Conservation (phyloP, 305 asterid species). For the Lippia alba region DNA sequence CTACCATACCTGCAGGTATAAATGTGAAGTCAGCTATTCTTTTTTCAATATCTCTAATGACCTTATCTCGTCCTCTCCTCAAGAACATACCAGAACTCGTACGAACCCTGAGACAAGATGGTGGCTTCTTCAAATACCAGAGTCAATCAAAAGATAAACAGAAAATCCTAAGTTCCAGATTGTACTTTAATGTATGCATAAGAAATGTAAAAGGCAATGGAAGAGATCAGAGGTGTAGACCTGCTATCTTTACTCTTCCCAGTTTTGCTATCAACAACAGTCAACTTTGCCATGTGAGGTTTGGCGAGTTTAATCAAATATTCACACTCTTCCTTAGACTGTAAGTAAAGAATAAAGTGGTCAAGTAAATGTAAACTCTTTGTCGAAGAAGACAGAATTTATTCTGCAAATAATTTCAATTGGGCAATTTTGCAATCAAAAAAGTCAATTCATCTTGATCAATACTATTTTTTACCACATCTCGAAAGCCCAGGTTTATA, state of each 20-base stretch:
- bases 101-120: conserved; percentile 55
- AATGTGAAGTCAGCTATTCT: conserved; percentile 70
- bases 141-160: background rate
- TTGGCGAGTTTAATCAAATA: conserved; percentile 57
- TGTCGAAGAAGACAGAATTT: conserved; percentile 9
- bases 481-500: background rate
- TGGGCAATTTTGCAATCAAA: background rate
- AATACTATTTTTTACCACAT: conserved; percentile 37
- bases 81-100: conserved; percentile 71
- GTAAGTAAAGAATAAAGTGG: conserved; percentile 26
- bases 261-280: conserved; percentile 64
- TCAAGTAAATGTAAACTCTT: background rate
- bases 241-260: conserved; percentile 70
- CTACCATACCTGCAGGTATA: conserved; percentile 64
- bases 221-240: conserved; percentile 36
- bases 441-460: background rate
- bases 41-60: conserved; percentile 59
- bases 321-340: conserved; percentile 68
- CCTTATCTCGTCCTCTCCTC: conserved; percentile 61
- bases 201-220: background rate
- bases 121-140: background rate
- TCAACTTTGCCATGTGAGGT: conserved; percentile 65
- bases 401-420: background rate
- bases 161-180: background rate
- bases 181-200: background rate